These are phyloP conservation scores for Astrothelium subdiscretum DNA, from an alignment of 495 filamentous ascomycete species.

Conservation along the genomic window DNA sequence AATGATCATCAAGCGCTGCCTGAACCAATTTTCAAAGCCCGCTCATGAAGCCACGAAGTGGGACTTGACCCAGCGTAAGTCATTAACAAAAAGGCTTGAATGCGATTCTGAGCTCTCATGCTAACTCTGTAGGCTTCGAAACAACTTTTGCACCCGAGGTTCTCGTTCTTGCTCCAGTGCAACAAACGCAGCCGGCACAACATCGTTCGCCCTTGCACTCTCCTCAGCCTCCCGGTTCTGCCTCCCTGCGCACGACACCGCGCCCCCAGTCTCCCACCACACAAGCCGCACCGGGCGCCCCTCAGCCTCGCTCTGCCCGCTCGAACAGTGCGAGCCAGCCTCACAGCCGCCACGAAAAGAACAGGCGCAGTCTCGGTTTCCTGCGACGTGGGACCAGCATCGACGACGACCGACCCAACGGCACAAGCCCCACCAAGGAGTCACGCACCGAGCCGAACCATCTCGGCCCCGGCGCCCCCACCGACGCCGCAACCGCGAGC, in stretches of 20 bases:
- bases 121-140: slow-evolving; percentile 40
- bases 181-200: slow-evolving; percentile 26
- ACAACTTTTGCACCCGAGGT: slow-evolving; percentile 52
- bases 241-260: neutral
- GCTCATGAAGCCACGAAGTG: slow-evolving; percentile 48
- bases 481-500: too few species aligned
- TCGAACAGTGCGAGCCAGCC: slow-evolving; percentile 7
- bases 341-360: slow-evolving; percentile 20
- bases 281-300: neutral
- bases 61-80: slow-evolving; percentile 35
- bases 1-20: slow-evolving; percentile 68
- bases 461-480: neutral
- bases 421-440: slow-evolving; percentile 9
- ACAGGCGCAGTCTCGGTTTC: slow-evolving; percentile 23
- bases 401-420: slow-evolving; percentile 2
- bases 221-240: slow-evolving; percentile 11
- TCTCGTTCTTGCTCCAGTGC: slow-evolving; percentile 32
- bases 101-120: slow-evolving; percentile 5
- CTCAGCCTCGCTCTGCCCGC: slow-evolving; percentile 6
- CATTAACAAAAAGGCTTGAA: neutral
- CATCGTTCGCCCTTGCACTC: slow-evolving; percentile 29
- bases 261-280: neutral
- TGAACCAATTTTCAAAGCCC: slow-evolving; percentile 53
- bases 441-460: slow-evolving; percentile 7
- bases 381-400: slow-evolving; percentile 15